Evolutionary conservation across 2,329 filamentous ascomycete genomes (phyloP).

Genomic region (Fonsecaea erecta): DNA sequence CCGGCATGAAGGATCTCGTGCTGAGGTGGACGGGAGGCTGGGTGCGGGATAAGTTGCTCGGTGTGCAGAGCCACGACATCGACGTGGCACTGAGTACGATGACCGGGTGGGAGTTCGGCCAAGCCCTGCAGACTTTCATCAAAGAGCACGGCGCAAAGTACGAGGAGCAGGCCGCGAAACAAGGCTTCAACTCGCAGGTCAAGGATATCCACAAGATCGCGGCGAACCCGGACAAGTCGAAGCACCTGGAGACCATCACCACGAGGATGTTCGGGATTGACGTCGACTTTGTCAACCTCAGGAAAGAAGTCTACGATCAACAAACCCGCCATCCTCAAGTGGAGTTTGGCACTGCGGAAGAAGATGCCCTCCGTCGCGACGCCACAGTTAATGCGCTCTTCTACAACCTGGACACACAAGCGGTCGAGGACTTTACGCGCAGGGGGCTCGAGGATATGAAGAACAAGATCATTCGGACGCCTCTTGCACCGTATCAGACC

Average conservation of each 20-base stretch:
- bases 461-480: constrained; percentile 76
- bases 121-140: constrained; percentile 49
- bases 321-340: constrained; percentile 88
- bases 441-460: constrained; percentile 75
- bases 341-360: constrained; percentile 89
- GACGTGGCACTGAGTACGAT: constrained; percentile 56
- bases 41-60: constrained; percentile 57
- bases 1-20: constrained; percentile 42
- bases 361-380: constrained; percentile 87
- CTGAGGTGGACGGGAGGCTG: constrained; percentile 56
- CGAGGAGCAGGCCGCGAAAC: constrained; percentile 48
- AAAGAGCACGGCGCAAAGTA: constrained; percentile 48
- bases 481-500: constrained; percentile 84
- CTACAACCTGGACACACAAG: constrained; percentile 81
- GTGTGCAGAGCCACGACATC: constrained; percentile 53
- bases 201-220: constrained; percentile 81
- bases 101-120: constrained; percentile 55
- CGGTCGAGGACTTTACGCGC: constrained; percentile 83
- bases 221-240: constrained; percentile 93
- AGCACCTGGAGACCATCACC: constrained; percentile 91
- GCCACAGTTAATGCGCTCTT: constrained; percentile 95
- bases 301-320: constrained; percentile 88
- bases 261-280: constrained; percentile 84
- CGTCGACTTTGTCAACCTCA: constrained; percentile 90
- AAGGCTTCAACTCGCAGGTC: constrained; percentile 52